Base-by-base conservation (phyloP, 2,329 filamentous ascomycete species). In the Sporothrix dimorphospora region DNA sequence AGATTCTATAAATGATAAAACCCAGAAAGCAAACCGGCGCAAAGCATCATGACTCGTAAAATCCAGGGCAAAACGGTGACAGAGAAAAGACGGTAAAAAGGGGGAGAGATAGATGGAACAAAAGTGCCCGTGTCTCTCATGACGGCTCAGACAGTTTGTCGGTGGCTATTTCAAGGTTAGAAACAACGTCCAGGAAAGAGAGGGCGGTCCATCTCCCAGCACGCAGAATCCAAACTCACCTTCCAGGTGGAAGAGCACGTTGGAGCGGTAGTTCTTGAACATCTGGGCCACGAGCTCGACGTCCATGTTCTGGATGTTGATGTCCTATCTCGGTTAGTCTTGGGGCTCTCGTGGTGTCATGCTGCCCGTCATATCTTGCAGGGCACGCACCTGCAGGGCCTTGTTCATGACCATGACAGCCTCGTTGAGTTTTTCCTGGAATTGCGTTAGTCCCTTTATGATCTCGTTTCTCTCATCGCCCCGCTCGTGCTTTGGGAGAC, bases 231-330 rank as follows among this genome's bases (percentile, higher is more conserved):
- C 5, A 14, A 16, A 69, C 55, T 49, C 85, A 97, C 96, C 96
- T 90, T 98, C 96, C 6, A 99, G 87, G 78, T 99, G 96, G 81
- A 99, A 98, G 6, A 98, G 84, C 16, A 98, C 95, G 78, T 98
- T 99, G 12, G 94, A 97, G 81, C 98, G 94, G 81, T 99, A 99
- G 83, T 98, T 99, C 85, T 98, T 98, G 86, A 98, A 99, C 96
- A 99, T 99, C 80, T 98, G 95, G 0, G 95, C 94, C 5, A 98
- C 96, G 2, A 98, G 87, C 83, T 98, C 96, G 47, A 98, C 94
- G 79, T 99, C 97, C 94, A 98, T 98, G 81, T 98, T 99, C 78
- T 97, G 93, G 71, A 98, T 91, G 79, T 98, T 98, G 86, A 98
- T 98, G 76, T 98, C 95, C 92, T 97, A 77, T 3, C 3, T 4